Evolutionary conservation across 2,329 filamentous ascomycete species (phyloP).

Genomic region (Xylaria sp.): DNA sequence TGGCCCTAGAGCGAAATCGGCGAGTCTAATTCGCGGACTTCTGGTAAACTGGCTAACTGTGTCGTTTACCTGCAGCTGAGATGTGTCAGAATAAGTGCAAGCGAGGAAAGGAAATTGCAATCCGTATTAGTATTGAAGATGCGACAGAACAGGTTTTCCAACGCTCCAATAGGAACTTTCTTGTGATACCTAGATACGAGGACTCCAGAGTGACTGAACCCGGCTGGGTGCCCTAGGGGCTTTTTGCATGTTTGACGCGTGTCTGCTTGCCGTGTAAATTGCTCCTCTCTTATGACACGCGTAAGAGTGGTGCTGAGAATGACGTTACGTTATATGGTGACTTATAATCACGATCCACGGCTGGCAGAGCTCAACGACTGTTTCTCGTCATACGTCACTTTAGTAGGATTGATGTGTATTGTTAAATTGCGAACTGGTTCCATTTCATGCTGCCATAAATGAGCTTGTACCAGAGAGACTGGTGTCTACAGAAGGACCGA

Average conservation of each 20-base stretch:
- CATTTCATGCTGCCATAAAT: neutral
- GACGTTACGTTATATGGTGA: neutral
- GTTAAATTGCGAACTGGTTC: neutral
- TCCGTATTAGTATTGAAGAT: slow-evolving; percentile 20
- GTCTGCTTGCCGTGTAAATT: slow-evolving; percentile 9
- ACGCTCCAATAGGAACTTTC: slow-evolving; percentile 45
- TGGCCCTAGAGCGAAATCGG: neutral
- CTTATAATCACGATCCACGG: neutral
- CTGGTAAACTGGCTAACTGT: neutral
- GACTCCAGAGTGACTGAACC: slow-evolving; percentile 25
- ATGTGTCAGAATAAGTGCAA: slow-evolving; percentile 6
- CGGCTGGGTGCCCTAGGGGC: slow-evolving; percentile 12
- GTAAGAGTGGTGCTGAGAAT: neutral
- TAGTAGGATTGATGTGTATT: neutral
- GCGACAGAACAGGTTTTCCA: slow-evolving; percentile 34
- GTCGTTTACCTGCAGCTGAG: slow-evolving; percentile 2
- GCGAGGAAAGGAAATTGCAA: slow-evolving; percentile 39
- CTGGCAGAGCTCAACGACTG: neutral
- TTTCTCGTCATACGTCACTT: neutral
- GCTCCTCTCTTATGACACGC: neutral
- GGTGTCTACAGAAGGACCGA: neutral
- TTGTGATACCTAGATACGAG: slow-evolving; percentile 42
- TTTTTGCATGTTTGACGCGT: slow-evolving; percentile 7
- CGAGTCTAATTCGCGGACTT: neutral
- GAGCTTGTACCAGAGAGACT: neutral